Evolutionary conservation across 2,329 filamentous ascomycete genomes (phyloP).

Genomic region (Thelonectria rubi): DNA sequence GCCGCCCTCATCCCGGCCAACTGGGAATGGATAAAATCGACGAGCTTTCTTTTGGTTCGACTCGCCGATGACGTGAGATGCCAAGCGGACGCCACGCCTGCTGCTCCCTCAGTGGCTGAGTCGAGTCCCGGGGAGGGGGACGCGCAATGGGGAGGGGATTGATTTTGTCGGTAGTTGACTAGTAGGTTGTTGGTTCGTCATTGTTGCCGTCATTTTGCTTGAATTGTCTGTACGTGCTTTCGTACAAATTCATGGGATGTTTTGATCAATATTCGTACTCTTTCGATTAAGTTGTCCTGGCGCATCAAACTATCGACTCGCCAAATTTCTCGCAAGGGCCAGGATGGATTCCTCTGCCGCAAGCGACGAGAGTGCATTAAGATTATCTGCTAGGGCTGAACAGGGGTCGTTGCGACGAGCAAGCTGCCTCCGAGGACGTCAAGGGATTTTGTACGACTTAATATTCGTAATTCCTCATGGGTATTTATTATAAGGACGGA

Average conservation of each 20-base stretch:
- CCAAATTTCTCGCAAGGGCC: background rate
- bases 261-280: no score
- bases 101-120: constrained; percentile 12
- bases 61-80: constrained; percentile 41
- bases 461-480: no score
- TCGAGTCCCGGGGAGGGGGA: background rate
- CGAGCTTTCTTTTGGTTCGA: constrained; percentile 7
- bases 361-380: no score
- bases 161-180: no score
- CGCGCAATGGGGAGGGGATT: background rate
- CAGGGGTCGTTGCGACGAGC: background rate
- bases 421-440: background rate
- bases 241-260: no score
- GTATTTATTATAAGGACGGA: background rate
- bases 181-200: no score
- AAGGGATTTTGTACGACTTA: no score
- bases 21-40: background rate
- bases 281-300: no score
- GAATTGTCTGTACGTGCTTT: no score
- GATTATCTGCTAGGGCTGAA: background rate
- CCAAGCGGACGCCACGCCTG: constrained; percentile 23
- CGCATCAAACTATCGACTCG: background rate
- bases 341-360: background rate
- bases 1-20: background rate
- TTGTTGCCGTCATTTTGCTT: no score